phyloP scores from a whole-genome alignment of 257 asterid species.

The Scutellaria barbata region DNA sequence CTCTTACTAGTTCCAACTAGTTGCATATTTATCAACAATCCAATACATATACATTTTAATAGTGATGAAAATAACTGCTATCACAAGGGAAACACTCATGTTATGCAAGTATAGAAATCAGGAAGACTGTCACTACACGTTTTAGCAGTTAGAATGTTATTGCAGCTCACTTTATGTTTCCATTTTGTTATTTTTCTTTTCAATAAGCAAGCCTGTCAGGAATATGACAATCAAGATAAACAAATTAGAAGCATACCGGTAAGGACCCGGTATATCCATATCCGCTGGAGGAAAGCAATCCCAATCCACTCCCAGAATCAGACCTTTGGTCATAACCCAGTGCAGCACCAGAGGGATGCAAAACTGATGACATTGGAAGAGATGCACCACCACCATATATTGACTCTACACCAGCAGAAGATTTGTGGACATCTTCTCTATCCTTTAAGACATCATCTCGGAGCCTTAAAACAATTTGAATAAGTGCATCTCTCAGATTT shows the following conservation, averaged over 20 bases:
- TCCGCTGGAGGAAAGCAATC: slow-evolving; percentile 66
- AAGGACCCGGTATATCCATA: slow-evolving; percentile 70
- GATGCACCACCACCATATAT: slow-evolving; percentile 57
- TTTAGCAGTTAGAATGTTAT: too few species aligned
- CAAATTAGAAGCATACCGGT: slow-evolving; percentile 53
- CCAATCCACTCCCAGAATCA: slow-evolving; percentile 65
- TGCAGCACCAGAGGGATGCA: slow-evolving; percentile 61
- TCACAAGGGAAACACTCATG: slow-evolving; percentile 14
- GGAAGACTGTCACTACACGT: not conserved
- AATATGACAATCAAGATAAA: slow-evolving; percentile 9
- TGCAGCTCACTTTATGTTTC: not conserved
- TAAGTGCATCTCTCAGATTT: slow-evolving; percentile 84
- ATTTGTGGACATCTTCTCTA: slow-evolving; percentile 59
- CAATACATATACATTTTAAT: not conserved
- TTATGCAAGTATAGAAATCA: slow-evolving; percentile 6
- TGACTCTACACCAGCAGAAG: slow-evolving; percentile 66
- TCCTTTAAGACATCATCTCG: slow-evolving; percentile 84
- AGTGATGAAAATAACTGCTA: not conserved
- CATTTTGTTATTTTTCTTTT: slow-evolving; percentile 9
- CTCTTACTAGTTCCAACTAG: not conserved
- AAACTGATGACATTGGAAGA: slow-evolving; percentile 59
- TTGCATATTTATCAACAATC: not conserved
- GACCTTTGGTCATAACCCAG: slow-evolving; percentile 71
- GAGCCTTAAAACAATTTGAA: slow-evolving; percentile 87
- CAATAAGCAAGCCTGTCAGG: slow-evolving; percentile 1